Conservation (phyloP, 2,329 filamentous ascomycete genomes). For the Didymella segeticola region DNA sequence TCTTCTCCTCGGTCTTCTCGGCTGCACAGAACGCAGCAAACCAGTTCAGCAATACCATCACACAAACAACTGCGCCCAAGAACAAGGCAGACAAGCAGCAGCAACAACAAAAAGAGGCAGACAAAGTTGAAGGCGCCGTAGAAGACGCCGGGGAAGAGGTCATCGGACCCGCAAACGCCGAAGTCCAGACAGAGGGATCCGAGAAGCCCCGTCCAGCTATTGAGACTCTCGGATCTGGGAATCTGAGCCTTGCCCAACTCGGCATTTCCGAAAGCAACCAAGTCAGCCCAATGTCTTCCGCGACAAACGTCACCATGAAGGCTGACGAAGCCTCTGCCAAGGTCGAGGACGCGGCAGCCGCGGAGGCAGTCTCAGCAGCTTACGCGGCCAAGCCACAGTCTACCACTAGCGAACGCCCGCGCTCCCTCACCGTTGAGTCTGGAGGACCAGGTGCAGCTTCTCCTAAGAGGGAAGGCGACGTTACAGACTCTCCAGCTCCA, state of each 20-base stretch:
- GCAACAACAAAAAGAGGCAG: slow-evolving; percentile 32
- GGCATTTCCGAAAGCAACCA: slow-evolving; percentile 73
- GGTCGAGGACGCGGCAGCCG: slow-evolving; percentile 65
- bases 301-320: slow-evolving; percentile 61
- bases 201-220: slow-evolving; percentile 72
- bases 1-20: slow-evolving; percentile 93
- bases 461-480: slow-evolving; percentile 70
- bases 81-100: slow-evolving; percentile 37
- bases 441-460: slow-evolving; percentile 36
- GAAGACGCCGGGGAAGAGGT: slow-evolving; percentile 52
- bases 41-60: slow-evolving; percentile 75
- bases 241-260: slow-evolving; percentile 86
- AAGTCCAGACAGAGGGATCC: slow-evolving; percentile 25
- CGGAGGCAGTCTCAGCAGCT: slow-evolving; percentile 66
- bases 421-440: slow-evolving; percentile 50
- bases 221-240: slow-evolving; percentile 86
- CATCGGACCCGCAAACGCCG: slow-evolving; percentile 43
- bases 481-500: slow-evolving; percentile 65
- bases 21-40: slow-evolving; percentile 91
- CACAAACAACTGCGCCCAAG: slow-evolving; percentile 64
- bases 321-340: slow-evolving; percentile 63
- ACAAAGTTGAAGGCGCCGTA: slow-evolving; percentile 36
- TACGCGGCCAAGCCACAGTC: slow-evolving; percentile 56
- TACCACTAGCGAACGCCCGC: slow-evolving; percentile 45
- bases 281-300: slow-evolving; percentile 65